These are phyloP conservation scores for Paramecium caudatum DNA, from an alignment of 73 alveolate species.

Conservation along the genomic window DNA sequence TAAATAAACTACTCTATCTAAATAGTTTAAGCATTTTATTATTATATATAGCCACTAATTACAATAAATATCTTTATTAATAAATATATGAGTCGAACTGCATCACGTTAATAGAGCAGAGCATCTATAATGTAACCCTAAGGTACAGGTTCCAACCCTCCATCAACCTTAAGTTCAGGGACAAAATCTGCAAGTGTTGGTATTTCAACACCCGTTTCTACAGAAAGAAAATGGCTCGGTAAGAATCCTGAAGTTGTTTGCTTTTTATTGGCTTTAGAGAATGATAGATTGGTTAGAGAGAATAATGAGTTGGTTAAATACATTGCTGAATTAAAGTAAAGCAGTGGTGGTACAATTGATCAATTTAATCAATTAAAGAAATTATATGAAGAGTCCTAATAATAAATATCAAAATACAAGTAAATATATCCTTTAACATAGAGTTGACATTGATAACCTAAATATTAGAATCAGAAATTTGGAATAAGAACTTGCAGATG, in stretches of 20 bases:
- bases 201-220: conserved; percentile 36
- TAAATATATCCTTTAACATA: not conserved
- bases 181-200: no score
- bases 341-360: conserved; percentile 16
- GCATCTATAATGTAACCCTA: conserved; percentile 20
- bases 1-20: conserved; percentile 24
- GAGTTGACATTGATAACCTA: conserved; percentile 4
- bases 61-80: no score
- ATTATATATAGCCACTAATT: no score
- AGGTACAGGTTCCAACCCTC: no score
- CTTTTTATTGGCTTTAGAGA: conserved; percentile 55
- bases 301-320: not conserved
- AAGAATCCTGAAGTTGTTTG: conserved; percentile 69
- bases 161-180: no score
- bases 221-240: conserved; percentile 64
- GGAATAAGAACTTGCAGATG: conserved; percentile 34
- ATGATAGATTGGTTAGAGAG: conserved; percentile 46
- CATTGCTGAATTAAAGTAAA: conserved; percentile 8
- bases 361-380: not conserved
- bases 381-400: conserved; percentile 27
- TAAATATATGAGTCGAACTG: conserved; percentile 46
- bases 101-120: conserved; percentile 42
- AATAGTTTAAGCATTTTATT: conserved; percentile 11
- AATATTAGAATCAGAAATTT: conserved; percentile 2
- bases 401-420: conserved; percentile 21